phyloP scores from a whole-genome alignment of 1,139 yeast species.

The Saccharomyces hybrid region DNA sequence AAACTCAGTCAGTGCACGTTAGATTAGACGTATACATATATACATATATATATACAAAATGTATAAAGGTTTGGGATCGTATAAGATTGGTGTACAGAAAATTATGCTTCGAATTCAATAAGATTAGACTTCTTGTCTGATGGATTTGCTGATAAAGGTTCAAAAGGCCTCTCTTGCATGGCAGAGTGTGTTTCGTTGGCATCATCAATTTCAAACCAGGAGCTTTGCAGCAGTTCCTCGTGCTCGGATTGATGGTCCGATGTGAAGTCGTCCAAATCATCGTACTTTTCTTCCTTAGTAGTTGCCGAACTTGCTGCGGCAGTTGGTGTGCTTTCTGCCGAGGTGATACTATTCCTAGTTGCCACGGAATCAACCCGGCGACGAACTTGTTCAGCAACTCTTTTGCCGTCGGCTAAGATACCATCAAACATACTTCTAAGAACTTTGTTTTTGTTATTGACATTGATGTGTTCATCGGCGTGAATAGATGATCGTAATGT shows the following conservation, averaged over 20 bases:
- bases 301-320: constrained; percentile 2
- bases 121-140: constrained; percentile 7
- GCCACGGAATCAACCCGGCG: constrained; percentile 63
- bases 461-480: constrained; percentile 48
- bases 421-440: constrained; percentile 87
- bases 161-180: constrained; percentile 5
- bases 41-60: not conserved
- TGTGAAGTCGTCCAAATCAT: constrained; percentile 13
- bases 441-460: constrained; percentile 47
- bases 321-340: constrained; percentile 9
- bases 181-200: constrained; percentile 3
- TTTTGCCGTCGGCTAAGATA: constrained; percentile 81
- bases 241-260: constrained; percentile 13
- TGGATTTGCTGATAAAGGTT: constrained; percentile 7
- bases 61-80: not conserved
- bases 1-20: not conserved
- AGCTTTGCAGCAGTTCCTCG: constrained; percentile 11
- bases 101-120: constrained; percentile 12
- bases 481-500: constrained; percentile 63
- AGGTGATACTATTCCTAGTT: constrained; percentile 21
- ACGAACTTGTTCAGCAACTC: constrained; percentile 83
- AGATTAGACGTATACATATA: not conserved
- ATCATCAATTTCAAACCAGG: constrained; percentile 14
- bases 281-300: constrained; percentile 9
- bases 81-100: not conserved